Conservation (phyloP, 1,284 basidiomycete genomes). For the Trichosporon inkin region DNA sequence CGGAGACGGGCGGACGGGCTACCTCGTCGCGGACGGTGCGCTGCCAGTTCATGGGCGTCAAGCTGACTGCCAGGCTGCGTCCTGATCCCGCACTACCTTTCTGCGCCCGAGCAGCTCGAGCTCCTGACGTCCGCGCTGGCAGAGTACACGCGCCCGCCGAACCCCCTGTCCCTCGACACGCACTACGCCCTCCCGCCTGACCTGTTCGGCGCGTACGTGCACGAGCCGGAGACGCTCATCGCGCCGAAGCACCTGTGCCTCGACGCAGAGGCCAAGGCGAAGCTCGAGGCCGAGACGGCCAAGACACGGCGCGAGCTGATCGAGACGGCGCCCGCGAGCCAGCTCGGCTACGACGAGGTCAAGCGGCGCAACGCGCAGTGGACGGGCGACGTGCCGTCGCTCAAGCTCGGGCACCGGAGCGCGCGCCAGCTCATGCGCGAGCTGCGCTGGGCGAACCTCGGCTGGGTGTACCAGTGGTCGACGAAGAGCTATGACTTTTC, state of each 20-base stretch:
- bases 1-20: slow-evolving; percentile 31
- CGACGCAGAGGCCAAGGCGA: slow-evolving; percentile 3
- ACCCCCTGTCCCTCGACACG: slow-evolving; percentile 78
- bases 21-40: slow-evolving; percentile 43
- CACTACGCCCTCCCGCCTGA: slow-evolving; percentile 68
- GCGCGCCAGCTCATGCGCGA: slow-evolving; percentile 63
- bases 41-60: not conserved
- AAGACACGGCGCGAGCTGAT: slow-evolving; percentile 24
- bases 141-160: slow-evolving; percentile 69
- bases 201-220: slow-evolving; percentile 55
- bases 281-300: not conserved
- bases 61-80: slow-evolving; percentile 64
- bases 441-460: slow-evolving; percentile 86
- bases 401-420: slow-evolving; percentile 59
- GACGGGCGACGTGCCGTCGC: slow-evolving; percentile 30
- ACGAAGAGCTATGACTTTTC: slow-evolving; percentile 85
- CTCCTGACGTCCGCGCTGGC: slow-evolving; percentile 67
- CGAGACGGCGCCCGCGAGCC: slow-evolving; percentile 38
- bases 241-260: slow-evolving; percentile 26
- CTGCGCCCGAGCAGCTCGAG: slow-evolving; percentile 59
- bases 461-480: slow-evolving; percentile 87
- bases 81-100: slow-evolving; percentile 67
- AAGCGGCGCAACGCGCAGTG: slow-evolving; percentile 37
- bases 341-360: slow-evolving; percentile 43
- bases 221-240: slow-evolving; percentile 28